Evolutionary conservation across 805 yeast species (phyloP).

Genomic region (Kodamaea restingae): DNA sequence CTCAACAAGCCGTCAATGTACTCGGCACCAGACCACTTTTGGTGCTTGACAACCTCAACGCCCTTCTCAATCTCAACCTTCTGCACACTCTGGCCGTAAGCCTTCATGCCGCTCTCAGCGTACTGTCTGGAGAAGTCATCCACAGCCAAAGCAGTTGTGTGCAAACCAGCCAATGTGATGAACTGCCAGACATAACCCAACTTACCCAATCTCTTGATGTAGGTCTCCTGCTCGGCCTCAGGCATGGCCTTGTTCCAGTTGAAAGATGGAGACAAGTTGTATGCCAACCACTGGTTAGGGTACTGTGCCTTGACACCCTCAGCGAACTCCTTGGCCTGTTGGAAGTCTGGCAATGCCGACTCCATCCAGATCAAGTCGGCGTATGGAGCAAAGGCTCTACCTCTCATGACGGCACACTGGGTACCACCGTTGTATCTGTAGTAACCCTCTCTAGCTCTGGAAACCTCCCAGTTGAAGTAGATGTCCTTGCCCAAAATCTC

Average conservation of each 20-base stretch:
- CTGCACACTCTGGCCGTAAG: conserved; percentile 87
- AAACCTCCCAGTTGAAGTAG: conserved; percentile 90
- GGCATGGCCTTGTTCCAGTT: conserved; percentile 97
- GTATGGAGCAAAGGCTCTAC: conserved; percentile 90
- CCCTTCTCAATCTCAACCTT: conserved; percentile 80
- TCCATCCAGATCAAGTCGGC: conserved; percentile 98
- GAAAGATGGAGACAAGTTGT: conserved; percentile 95
- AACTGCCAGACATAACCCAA: conserved; percentile 97
- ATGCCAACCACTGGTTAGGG: conserved; percentile 95
- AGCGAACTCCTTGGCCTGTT: conserved; percentile 92
- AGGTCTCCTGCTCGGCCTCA: conserved; percentile 81
- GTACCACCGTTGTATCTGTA: conserved; percentile 96
- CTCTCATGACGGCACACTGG: conserved; percentile 95
- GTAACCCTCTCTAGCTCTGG: conserved; percentile 95
- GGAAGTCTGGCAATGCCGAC: conserved; percentile 88
- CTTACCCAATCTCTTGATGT: conserved; percentile 78
- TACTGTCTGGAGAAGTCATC: conserved; percentile 80
- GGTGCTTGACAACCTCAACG: conserved; percentile 96
- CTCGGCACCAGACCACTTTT: conserved; percentile 98
- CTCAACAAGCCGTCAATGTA: conserved; percentile 88
- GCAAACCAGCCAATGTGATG: conserved; percentile 95
- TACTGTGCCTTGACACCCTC: conserved; percentile 75
- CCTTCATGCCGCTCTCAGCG: conserved; percentile 85
- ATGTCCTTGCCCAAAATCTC: conserved; percentile 76
- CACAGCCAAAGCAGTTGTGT: conserved; percentile 89